Conservation (phyloP, 768 basidiomycete species). For the Termitomyces sp. region DNA sequence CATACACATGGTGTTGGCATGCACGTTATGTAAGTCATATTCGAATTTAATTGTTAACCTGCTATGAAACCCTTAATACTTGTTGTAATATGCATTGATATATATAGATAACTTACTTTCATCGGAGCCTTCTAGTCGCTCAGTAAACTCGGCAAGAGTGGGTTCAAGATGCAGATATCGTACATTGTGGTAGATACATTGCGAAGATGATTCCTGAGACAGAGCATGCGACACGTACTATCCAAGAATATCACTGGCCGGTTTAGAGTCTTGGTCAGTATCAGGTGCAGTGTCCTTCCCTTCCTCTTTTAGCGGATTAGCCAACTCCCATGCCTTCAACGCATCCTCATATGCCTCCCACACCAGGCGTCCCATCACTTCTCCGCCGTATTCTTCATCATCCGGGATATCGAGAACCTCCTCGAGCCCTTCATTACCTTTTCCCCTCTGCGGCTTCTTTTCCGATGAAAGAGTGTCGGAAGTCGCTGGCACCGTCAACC, state of each 20-base stretch:
- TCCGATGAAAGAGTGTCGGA: conserved; percentile 14
- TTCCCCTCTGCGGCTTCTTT: conserved; percentile 17
- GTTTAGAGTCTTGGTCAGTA: conserved; percentile 6
- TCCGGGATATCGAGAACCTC: conserved; percentile 38
- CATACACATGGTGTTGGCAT: background rate
- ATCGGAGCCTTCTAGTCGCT: background rate
- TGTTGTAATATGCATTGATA: background rate
- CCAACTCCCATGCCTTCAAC: conserved; percentile 61
- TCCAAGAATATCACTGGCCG: background rate
- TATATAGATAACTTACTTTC: conserved; percentile 1
- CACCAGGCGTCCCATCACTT: conserved; percentile 56
- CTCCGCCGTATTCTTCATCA: conserved; percentile 70
- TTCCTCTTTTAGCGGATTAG: conserved; percentile 20
- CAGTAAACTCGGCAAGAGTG: background rate
- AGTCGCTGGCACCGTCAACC: conserved; percentile 29
- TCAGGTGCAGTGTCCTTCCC: conserved; percentile 9
- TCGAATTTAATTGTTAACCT: background rate
- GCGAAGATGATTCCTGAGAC: background rate
- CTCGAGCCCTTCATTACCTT: conserved; percentile 20
- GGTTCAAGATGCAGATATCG: background rate
- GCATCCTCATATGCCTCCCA: conserved; percentile 75
- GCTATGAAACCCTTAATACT: background rate
- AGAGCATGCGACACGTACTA: conserved; percentile 3
- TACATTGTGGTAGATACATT: conserved; percentile 2
- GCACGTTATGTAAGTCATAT: background rate